phyloP scores from a whole-genome alignment of 495 filamentous ascomycete species.

The Rhypophila decipiens region DNA sequence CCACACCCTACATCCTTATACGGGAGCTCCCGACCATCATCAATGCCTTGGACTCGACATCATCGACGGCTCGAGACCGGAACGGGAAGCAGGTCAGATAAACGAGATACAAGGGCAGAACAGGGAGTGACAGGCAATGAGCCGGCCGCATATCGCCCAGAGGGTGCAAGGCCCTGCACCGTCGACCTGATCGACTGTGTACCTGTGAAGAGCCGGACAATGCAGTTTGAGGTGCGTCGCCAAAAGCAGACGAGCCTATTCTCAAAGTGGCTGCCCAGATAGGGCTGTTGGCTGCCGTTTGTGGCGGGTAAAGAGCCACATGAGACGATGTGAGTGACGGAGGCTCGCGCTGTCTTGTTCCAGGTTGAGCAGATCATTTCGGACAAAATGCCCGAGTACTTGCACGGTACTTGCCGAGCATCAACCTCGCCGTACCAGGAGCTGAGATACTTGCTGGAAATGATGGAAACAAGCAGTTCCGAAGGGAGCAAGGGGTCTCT shows the following conservation, averaged over 20 bases:
- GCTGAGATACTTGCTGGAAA: too few species aligned
- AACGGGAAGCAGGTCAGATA: neutral
- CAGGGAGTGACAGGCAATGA: neutral
- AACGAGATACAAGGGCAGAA: too few species aligned
- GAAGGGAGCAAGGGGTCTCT: neutral
- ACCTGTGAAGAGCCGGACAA: conserved; percentile 13
- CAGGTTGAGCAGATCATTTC: conserved; percentile 24
- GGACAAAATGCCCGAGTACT: neutral
- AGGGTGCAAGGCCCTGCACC: conserved; percentile 7
- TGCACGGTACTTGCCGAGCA: too few species aligned
- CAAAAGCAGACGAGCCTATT: conserved; percentile 9
- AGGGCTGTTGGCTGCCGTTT: neutral
- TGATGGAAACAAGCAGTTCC: neutral
- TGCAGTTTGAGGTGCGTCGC: conserved; percentile 16
- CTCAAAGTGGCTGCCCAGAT: conserved; percentile 2
- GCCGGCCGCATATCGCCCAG: conserved; percentile 16
- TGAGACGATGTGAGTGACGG: conserved; percentile 16
- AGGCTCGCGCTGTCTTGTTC: conserved; percentile 15
- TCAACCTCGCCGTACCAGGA: too few species aligned
- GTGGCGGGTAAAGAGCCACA: conserved; percentile 22
- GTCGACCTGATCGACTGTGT: conserved; percentile 19
- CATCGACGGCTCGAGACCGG: neutral
- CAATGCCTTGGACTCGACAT: neutral
- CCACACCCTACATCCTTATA: conserved; percentile 7
- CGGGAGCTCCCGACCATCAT: neutral